These are phyloP conservation scores for Fusarium longipes DNA, from an alignment of 2,329 filamentous ascomycete genomes.

Conservation along the genomic window DNA sequence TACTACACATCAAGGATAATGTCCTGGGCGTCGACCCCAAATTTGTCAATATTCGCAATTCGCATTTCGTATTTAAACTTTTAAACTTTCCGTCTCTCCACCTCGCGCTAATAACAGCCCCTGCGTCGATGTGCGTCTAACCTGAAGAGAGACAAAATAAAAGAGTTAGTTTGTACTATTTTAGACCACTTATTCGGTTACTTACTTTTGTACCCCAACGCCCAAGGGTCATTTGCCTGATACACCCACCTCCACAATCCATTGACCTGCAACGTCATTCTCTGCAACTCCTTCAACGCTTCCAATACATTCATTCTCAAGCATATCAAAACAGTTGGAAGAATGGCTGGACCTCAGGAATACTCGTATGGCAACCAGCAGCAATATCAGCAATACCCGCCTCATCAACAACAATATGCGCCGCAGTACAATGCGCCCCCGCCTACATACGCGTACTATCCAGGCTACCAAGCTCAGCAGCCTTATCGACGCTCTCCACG, in stretches of 20 bases:
- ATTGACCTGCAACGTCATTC: not conserved
- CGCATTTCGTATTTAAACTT: conserved; percentile 27
- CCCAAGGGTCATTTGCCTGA: not conserved
- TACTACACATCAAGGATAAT: not conserved
- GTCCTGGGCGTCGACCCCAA: not conserved
- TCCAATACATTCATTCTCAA: not conserved
- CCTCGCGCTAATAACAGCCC: not conserved
- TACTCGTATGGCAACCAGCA: conserved; percentile 18
- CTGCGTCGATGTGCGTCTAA: not conserved
- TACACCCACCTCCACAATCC: not conserved
- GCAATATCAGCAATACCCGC: not conserved
- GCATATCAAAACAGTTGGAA: not conserved
- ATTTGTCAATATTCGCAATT: conserved; percentile 21
- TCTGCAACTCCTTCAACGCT: not conserved
- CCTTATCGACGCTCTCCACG: conserved; percentile 13
- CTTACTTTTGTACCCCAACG: not conserved
- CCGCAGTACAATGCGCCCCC: conserved; percentile 13
- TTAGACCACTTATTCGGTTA: too few relatives aligned
- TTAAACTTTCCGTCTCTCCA: conserved; percentile 1
- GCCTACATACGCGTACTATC: conserved; percentile 28
- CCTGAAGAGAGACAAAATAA: not conserved
- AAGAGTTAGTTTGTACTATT: too few relatives aligned
- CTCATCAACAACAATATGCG: conserved; percentile 9
- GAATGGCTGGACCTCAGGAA: conserved; percentile 27
- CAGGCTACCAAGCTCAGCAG: conserved; percentile 11